phyloP scores from a whole-genome alignment of 2,329 filamentous ascomycete species.

The Aureobasidium sp. region DNA sequence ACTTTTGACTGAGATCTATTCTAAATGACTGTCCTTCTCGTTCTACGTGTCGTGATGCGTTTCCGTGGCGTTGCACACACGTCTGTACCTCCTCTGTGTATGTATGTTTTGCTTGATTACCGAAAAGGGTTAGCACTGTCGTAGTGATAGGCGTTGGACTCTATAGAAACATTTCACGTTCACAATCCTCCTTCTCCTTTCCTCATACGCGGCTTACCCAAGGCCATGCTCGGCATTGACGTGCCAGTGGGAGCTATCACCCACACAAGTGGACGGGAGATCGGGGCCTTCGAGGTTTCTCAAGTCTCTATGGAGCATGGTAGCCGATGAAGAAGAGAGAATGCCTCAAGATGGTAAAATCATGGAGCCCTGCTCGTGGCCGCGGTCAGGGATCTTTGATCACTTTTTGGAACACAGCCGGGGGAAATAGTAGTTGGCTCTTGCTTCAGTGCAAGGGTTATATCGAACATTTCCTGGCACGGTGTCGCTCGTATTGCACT shows the following conservation, averaged over 20 bases:
- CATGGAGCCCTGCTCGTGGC: not conserved
- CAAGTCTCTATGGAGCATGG: not conserved
- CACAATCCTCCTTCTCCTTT: not conserved
- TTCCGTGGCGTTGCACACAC: too few species aligned
- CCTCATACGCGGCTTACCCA: not conserved
- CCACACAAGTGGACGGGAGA: not conserved
- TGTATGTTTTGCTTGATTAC: not conserved
- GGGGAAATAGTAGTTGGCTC: not conserved
- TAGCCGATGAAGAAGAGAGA: not conserved
- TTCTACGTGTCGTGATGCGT: too few species aligned
- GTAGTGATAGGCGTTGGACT: not conserved
- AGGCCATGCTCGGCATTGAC: not conserved
- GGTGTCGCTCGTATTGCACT: slow-evolving; percentile 74
- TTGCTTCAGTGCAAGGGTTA: not conserved
- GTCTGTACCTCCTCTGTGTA: too few species aligned
- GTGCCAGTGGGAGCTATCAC: not conserved
- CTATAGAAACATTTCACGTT: not conserved
- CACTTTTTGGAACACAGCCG: not conserved
- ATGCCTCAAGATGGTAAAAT: not conserved
- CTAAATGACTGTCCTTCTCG: not conserved
- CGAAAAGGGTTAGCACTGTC: not conserved
- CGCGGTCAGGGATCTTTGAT: not conserved
- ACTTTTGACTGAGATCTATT: not conserved
- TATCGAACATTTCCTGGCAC: slow-evolving; percentile 35
- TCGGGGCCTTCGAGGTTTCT: not conserved